phyloP scores from a whole-genome alignment of 345 rosid genomes.

The Carallia pectinifolia region DNA sequence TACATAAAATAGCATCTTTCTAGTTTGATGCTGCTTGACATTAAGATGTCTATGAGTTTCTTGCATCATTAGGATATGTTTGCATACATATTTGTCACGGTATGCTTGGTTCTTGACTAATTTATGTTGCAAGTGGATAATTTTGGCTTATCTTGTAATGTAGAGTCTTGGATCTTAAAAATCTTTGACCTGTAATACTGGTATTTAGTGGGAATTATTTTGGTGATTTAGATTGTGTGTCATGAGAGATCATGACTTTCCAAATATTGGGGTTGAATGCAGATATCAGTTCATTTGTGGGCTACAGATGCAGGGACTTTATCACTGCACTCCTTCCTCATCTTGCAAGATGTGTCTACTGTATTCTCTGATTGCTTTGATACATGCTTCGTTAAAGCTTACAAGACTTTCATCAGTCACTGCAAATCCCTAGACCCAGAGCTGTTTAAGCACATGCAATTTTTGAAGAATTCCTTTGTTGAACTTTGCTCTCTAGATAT shows the following conservation, averaged over 20 bases:
- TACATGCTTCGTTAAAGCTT: constrained; percentile 57
- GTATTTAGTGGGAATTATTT: not conserved
- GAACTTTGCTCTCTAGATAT: constrained; percentile 81
- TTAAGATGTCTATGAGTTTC: not conserved
- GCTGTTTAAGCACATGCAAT: constrained; percentile 40
- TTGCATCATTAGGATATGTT: not conserved
- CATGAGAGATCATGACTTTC: constrained; percentile 9
- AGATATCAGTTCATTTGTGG: constrained; percentile 80
- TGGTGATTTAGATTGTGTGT: constrained; percentile 8
- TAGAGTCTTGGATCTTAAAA: constrained; percentile 2
- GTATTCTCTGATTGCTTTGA: constrained; percentile 60
- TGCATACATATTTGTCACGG: not conserved
- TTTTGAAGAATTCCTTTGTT: constrained; percentile 63
- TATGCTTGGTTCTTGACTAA: not conserved
- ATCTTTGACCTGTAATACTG: not conserved
- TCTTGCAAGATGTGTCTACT: constrained; percentile 55
- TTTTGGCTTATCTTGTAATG: not conserved
- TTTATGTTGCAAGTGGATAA: not conserved
- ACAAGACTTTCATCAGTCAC: constrained; percentile 61
- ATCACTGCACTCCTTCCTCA: constrained; percentile 53
- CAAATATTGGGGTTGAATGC: constrained; percentile 20
- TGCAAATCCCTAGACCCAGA: constrained; percentile 56
- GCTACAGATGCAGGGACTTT: constrained; percentile 59
- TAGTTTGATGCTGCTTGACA: not conserved
- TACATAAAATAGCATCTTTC: not conserved